Evolutionary conservation across 129 eudicot species (phyloP).

Genomic region (carrot (Daucus carota)): DH1_v3.0 NC_030384.2:49649001-49649500

Average conservation of each 20-base stretch:
- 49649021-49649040: neutral
- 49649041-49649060: neutral
- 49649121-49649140: neutral
- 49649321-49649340: conserved; percentile 93
- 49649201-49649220: conserved; percentile 20
- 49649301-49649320: conserved; percentile 80
- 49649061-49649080: neutral
- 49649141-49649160: conserved; percentile 1
- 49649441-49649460: conserved; percentile 17
- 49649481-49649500: conserved; percentile 78
- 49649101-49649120: neutral
- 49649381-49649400: conserved; percentile 36
- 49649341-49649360: conserved; percentile 49
- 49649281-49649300: conserved; percentile 63
- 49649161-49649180: neutral
- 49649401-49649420: conserved; percentile 19
- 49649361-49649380: conserved; percentile 24
- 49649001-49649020: neutral
- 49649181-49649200: conserved; percentile 23
- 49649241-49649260: conserved; percentile 5
- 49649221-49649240: conserved; percentile 16
- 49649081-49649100: conserved; percentile 7
- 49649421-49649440: conserved; percentile 18
- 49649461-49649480: conserved; percentile 53
- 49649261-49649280: conserved; percentile 34